Evolutionary conservation across 2,329 filamentous ascomycete species (phyloP), one percentile per base, ranked within the genome.

Genomic region (Beauveria australis): DNA sequence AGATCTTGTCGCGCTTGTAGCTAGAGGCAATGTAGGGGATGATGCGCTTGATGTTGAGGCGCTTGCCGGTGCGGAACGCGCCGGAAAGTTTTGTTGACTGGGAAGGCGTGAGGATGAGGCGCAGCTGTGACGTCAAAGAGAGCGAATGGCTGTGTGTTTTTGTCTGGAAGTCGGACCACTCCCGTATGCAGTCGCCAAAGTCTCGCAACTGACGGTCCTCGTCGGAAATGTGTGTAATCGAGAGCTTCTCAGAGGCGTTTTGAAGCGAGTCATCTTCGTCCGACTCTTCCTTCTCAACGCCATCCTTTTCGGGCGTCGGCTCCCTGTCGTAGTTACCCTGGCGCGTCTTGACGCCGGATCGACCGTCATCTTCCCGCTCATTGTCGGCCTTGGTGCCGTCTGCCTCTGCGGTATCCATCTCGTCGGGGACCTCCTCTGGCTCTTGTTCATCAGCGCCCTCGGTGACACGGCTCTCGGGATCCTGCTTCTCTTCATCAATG

Each of bases 1-100:
- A 99, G 75, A 99, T 99, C 81, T 99, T 99, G 83, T 99, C 94
- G 63, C 94, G 90, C 80, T 97, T 97, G 82, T 97, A 99, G 71
- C 89, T 88, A 0, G 92, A 97, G 1, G 95, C 94, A 67, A 99
- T 97, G 77, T 99, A 99, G 0, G 95, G 94, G 69, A 99, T 99
- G 75, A 99, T 99, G 67, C 93, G 91, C 76, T 97, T 97, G 79
- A 99, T 96, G 75, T 97, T 99, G 68, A 99, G 90, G 0, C 94
- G 89, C 74, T 99, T 99, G 64, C 94, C 94, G 0, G 94, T 99
- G 66, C 94, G 90, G 82, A 96, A 97, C 66, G 96, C 92, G 48
- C 94, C 94, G 2, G 93, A 92, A 64, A 99, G 89, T 71, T 97
- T 99, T 43, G 94, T 97, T 1, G 93, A 92, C 58, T 96, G 87